Conservation (phyloP, 164 flowering plant species). For the Stephania japonica region DNA sequence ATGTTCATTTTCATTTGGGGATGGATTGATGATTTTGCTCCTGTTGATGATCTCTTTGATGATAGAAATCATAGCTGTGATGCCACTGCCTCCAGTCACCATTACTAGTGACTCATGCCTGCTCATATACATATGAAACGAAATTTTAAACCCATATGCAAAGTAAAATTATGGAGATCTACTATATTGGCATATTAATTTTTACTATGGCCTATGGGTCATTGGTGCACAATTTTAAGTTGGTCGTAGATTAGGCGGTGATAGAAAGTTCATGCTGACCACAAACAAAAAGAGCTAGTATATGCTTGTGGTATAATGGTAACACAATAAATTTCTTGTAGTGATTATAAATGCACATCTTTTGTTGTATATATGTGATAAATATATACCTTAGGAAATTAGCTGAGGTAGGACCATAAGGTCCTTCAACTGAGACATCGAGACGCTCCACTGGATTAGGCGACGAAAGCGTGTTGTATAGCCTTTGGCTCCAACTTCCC, state of each 20-base stretch:
- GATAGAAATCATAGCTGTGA: slow-evolving; percentile 72
- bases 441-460: slow-evolving; percentile 44
- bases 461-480: slow-evolving; percentile 43
- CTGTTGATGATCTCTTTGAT: slow-evolving; percentile 49
- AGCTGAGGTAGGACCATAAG: slow-evolving; percentile 70
- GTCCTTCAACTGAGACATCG: slow-evolving; percentile 70
- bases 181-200: too few species aligned
- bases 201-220: too few species aligned
- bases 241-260: too few species aligned
- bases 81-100: slow-evolving; percentile 89
- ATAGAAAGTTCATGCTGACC: too few species aligned
- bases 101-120: slow-evolving; percentile 76
- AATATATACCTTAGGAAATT: slow-evolving; percentile 49
- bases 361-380: too few species aligned
- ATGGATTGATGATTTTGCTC: slow-evolving; percentile 6
- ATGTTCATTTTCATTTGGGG: too few species aligned
- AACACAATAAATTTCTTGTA: too few species aligned
- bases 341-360: too few species aligned
- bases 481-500: slow-evolving; percentile 68
- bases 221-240: too few species aligned
- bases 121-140: slow-evolving; percentile 9
- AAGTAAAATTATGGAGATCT: too few species aligned
- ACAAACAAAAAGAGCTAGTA: too few species aligned
- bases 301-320: too few species aligned
- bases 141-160: neutral